Evolutionary conservation across 768 basidiomycete genomes (phyloP).

Genomic region (Boletus sp.): DNA sequence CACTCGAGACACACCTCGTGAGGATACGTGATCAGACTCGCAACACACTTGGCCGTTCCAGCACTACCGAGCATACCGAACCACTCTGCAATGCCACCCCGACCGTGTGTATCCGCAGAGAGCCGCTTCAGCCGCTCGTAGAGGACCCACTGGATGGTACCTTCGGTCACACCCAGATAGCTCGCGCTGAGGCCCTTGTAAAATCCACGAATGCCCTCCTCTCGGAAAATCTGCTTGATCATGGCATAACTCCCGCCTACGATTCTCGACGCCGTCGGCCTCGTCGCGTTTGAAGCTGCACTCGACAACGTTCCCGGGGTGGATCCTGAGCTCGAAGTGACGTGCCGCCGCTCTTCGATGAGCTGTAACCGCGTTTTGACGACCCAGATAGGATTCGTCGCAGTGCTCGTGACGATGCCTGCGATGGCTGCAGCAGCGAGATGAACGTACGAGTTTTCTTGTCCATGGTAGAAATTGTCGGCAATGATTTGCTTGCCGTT

Average conservation of each 20-base stretch:
- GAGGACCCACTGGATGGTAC: conserved; percentile 95
- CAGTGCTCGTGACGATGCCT: conserved; percentile 82
- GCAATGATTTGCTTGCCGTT: conserved; percentile 94
- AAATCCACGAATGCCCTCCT: conserved; percentile 84
- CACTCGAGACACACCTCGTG: conserved; percentile 72
- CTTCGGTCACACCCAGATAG: conserved; percentile 94
- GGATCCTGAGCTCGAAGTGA: not conserved
- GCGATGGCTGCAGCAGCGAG: conserved; percentile 83
- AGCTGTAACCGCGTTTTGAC: conserved; percentile 97
- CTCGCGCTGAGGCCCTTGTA: conserved; percentile 96
- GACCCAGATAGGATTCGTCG: conserved; percentile 99
- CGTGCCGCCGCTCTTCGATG: conserved; percentile 31
- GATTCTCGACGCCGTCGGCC: conserved; percentile 24
- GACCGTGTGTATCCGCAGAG: conserved; percentile 50
- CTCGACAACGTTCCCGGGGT: not conserved
- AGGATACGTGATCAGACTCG: conserved; percentile 94
- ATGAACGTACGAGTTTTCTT: conserved; percentile 85
- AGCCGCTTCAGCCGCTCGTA: conserved; percentile 90
- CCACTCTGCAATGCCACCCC: conserved; percentile 66
- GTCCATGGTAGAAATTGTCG: conserved; percentile 65
- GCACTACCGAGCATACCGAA: conserved; percentile 84
- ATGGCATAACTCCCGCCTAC: conserved; percentile 56
- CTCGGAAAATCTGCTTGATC: conserved; percentile 70
- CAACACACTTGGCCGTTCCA: conserved; percentile 90
- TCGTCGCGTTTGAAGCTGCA: not conserved